Evolutionary conservation across 2,329 filamentous ascomycete species (phyloP).

Genomic region (Phyllosticta capitalensis): DNA sequence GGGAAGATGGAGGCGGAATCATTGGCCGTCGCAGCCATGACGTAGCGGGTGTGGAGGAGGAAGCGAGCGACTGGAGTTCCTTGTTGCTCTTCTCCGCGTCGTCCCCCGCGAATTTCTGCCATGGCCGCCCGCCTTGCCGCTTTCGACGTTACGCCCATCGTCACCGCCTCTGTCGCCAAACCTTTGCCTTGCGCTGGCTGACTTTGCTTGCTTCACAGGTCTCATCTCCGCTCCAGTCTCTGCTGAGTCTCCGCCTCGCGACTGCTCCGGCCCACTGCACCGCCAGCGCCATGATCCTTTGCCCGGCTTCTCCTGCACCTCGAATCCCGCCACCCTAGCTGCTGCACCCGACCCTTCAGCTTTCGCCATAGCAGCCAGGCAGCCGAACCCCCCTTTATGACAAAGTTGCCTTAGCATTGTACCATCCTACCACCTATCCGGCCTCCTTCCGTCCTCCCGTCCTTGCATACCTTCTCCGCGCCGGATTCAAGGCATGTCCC

Average conservation of each 20-base stretch:
- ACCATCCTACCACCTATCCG: neutral
- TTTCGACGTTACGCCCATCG: neutral
- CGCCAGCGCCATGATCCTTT: neutral
- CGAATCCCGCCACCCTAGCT: neutral
- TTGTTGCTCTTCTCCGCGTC: neutral
- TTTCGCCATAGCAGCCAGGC: neutral
- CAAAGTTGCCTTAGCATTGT: neutral
- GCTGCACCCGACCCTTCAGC: neutral
- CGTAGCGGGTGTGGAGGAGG: neutral
- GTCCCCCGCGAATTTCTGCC: neutral
- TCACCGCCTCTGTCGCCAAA: neutral
- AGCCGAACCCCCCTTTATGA: neutral
- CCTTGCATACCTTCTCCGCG: neutral
- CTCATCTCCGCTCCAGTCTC: neutral
- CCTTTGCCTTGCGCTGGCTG: neutral
- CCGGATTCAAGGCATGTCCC: slow-evolving; percentile 1
- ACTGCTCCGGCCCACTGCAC: neutral
- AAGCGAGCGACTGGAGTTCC: neutral
- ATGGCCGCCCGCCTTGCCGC: neutral
- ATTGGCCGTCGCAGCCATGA: neutral
- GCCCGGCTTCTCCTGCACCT: neutral
- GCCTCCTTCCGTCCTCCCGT: neutral
- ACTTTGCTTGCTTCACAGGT: neutral
- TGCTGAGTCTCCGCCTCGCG: neutral
- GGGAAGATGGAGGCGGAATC: neutral